phyloP scores from a whole-genome alignment of 2,329 filamentous ascomycete species.

The Sporothrix curviconia region DNA sequence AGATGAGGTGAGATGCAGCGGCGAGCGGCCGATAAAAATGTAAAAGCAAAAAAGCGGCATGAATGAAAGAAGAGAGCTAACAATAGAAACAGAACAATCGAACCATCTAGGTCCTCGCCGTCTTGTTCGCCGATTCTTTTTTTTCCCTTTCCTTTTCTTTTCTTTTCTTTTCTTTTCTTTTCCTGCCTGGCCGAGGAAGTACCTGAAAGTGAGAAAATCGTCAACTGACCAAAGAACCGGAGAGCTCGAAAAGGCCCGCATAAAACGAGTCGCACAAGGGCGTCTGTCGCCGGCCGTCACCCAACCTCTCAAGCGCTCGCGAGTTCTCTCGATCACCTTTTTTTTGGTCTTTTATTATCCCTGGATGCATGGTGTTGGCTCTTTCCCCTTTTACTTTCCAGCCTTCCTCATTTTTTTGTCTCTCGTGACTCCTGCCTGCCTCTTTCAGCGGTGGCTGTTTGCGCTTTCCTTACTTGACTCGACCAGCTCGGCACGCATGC shows the following conservation, averaged over 20 bases:
- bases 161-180: no score
- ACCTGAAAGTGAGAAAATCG: background rate
- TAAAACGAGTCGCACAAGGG: no score
- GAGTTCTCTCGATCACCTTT: no score
- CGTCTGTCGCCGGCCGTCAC: no score
- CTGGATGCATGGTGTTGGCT: background rate
- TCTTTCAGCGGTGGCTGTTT: background rate
- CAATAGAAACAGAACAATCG: background rate
- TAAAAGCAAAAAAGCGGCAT: background rate
- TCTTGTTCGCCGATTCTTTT: no score
- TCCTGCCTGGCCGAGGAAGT: slow-evolving; percentile 7
- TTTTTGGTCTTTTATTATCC: background rate
- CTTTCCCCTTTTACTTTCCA: background rate
- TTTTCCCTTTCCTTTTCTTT: no score
- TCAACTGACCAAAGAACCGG: background rate
- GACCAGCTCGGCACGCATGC: background rate
- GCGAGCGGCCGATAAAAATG: background rate
- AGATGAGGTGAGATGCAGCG: background rate
- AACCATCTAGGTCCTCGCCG: no score
- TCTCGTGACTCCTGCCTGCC: background rate
- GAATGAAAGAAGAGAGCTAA: background rate
- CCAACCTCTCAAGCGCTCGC: no score
- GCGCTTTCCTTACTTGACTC: background rate
- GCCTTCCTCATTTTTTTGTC: background rate
- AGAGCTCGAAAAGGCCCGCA: no score